Conservation (phyloP, 768 basidiomycete genomes). For the Termitomyces sp. region DNA sequence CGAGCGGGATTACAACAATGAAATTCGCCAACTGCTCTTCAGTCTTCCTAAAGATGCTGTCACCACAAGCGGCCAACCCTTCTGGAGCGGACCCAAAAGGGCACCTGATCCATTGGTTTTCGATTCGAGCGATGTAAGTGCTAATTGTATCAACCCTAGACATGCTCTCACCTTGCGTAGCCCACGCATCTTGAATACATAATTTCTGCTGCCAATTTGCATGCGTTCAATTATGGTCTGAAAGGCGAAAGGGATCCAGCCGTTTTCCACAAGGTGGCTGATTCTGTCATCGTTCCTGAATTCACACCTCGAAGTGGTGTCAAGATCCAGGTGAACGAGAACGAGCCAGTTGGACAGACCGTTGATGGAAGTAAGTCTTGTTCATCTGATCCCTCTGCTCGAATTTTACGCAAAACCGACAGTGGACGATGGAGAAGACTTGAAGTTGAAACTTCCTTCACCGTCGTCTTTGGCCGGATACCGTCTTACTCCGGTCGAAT, state of each 20-base stretch:
- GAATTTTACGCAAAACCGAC: not conserved
- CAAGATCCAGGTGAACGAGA: conserved; percentile 91
- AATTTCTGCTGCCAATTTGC: conserved; percentile 91
- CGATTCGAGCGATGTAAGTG: conserved; percentile 77
- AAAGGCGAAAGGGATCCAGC: conserved; percentile 81
- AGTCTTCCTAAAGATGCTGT: conserved; percentile 93
- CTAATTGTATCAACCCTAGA: not conserved
- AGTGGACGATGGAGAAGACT: conserved; percentile 53
- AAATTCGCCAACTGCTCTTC: conserved; percentile 88
- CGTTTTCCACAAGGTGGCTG: conserved; percentile 80
- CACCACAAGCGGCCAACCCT: conserved; percentile 90
- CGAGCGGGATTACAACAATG: conserved; percentile 89
- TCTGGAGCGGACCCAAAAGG: conserved; percentile 99
- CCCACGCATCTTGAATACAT: conserved; percentile 84
- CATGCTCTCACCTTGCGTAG: conserved; percentile 34
- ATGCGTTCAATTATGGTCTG: conserved; percentile 97
- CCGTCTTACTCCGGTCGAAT: conserved; percentile 91
- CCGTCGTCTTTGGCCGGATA: conserved; percentile 96
- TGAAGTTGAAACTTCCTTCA: conserved; percentile 71
- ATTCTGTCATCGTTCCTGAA: conserved; percentile 81
- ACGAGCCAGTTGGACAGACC: conserved; percentile 73
- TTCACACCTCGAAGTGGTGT: conserved; percentile 93
- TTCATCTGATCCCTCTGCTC: not conserved
- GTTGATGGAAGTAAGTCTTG: conserved; percentile 34
- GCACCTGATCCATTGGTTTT: conserved; percentile 91